Conservation (phyloP, 805 yeast genomes). For the Metschnikowia amazonensis region DNA sequence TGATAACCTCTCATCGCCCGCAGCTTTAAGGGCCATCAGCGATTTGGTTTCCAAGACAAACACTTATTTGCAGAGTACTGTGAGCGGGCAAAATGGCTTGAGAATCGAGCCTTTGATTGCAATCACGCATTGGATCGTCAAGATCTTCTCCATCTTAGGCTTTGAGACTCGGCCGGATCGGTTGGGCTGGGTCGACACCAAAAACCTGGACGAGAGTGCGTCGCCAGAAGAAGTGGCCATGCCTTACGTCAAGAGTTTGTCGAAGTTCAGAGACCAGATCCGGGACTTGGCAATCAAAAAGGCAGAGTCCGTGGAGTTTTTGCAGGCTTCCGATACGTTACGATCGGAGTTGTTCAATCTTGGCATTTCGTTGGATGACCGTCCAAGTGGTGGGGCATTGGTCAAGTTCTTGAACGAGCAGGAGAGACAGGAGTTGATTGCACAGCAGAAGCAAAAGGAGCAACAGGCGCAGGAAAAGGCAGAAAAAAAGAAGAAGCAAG, state of each 20-base stretch:
- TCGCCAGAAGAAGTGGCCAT: constrained; percentile 61
- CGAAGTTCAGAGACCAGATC: constrained; percentile 78
- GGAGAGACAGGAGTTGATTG: constrained; percentile 64
- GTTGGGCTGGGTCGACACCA: constrained; percentile 72
- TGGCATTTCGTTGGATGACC: constrained; percentile 86
- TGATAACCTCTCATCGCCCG: constrained; percentile 82
- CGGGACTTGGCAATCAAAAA: constrained; percentile 68
- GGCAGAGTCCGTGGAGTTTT: constrained; percentile 47
- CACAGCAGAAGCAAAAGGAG: constrained; percentile 50
- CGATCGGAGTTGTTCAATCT: constrained; percentile 68
- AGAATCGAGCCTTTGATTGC: constrained; percentile 64
- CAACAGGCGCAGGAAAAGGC: constrained; percentile 57
- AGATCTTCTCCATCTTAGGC: constrained; percentile 69
- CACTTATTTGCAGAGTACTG: constrained; percentile 55
- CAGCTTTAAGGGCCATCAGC: constrained; percentile 58
- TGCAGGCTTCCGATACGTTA: constrained; percentile 69
- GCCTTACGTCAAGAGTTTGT: constrained; percentile 77
- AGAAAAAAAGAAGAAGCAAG: constrained; percentile 52
- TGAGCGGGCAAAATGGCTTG: constrained; percentile 42
- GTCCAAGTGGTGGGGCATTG: constrained; percentile 76
- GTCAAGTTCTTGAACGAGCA: constrained; percentile 70
- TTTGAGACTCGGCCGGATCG: constrained; percentile 64
- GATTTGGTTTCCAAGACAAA: constrained; percentile 72
- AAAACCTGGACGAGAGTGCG: constrained; percentile 17
- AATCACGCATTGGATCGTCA: constrained; percentile 65